Base-by-base conservation (phyloP, 1,284 basidiomycete species). In the Microbotryum scabiosae region DNA sequence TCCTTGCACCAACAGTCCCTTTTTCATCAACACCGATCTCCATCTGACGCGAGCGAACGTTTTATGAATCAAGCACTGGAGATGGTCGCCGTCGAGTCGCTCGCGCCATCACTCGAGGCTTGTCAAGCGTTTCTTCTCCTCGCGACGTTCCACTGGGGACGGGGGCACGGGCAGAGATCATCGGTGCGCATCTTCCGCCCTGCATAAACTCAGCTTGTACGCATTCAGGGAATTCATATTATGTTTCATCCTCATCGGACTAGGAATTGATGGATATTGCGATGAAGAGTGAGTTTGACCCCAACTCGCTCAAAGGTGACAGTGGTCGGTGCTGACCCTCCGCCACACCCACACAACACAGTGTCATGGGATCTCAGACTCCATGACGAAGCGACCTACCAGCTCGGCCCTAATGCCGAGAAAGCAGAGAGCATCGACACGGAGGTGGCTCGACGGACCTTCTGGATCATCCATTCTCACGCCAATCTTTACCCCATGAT, bases 381-480 rank as follows among this genome's bases (percentile, higher is more conserved):
- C 10, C 51, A 52, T 18, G 36, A 41, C 1, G 51, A 52, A 23
- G 36, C n/a, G 8, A 14, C 51, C 12, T 41, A 43, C 36, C 8
- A n/a, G 9, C 36, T 52, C 43, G 14, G 36, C 9, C n/a, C 36
- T 5, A n/a, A 52, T 26, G 30, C 51, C 2, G n/a, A 23, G 10
- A n/a, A 10, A 5, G 12, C 36, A n/a, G 51, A 41, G 16, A 41
- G 16, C 32, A 25, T 52, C 36, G 12, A 18, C 8, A 52, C 36
- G 36, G 51, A 52, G 51, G 3, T 52, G 9, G 36, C 51, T 21
- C 14, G 51, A 7, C 51, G 51, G n/a, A 52, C 51, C 10, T 41
- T 52, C 21, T 52, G 51, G 51, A 52, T 52, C 51, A 7, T 52
- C 36, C 36, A 25, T 21, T 12, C 21, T 43, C 51, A 52, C 51